Evolutionary conservation across 371 early-diverging fungal species (phyloP).

Genomic region (Massospora cicadina): DNA sequence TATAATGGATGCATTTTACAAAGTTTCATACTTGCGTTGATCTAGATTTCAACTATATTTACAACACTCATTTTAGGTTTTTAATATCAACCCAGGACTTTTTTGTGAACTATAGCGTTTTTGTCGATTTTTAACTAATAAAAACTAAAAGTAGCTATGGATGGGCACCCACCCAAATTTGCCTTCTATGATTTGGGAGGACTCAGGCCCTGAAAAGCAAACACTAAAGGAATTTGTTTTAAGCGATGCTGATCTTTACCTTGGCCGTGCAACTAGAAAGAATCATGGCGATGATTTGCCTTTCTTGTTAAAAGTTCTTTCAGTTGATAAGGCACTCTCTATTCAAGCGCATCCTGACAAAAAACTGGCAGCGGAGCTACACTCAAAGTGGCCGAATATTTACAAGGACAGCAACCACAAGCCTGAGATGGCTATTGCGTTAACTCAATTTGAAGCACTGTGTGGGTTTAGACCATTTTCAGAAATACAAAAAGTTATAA

Average conservation of each 20-base stretch:
- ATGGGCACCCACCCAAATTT: slow-evolving; percentile 96
- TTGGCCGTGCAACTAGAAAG: slow-evolving; percentile 27
- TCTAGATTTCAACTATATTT: neutral
- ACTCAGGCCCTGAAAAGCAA: slow-evolving; percentile 11
- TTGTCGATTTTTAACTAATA: neutral
- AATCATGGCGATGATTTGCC: slow-evolving; percentile 68
- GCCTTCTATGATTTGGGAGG: slow-evolving; percentile 30
- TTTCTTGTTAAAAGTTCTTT: slow-evolving; percentile 92
- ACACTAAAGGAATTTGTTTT: slow-evolving; percentile 16
- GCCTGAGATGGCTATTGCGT: slow-evolving; percentile 95
- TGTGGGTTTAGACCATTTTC: slow-evolving; percentile 83
- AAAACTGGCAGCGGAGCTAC: slow-evolving; percentile 51
- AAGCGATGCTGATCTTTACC: slow-evolving; percentile 21
- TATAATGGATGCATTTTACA: neutral
- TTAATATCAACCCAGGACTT: no score
- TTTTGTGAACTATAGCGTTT: no score
- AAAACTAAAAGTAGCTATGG: slow-evolving; percentile 64
- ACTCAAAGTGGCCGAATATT: slow-evolving; percentile 44
- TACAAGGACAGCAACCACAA: slow-evolving; percentile 90
- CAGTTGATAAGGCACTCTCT: slow-evolving; percentile 83
- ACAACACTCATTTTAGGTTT: neutral
- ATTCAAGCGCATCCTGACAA: slow-evolving; percentile 98
- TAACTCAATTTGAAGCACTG: slow-evolving; percentile 87
- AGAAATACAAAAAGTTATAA: slow-evolving; percentile 48
- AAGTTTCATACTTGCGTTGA: neutral